Evolutionary conservation across 495 filamentous ascomycete genomes (phyloP).

Genomic region (Immersiella caudata): DNA sequence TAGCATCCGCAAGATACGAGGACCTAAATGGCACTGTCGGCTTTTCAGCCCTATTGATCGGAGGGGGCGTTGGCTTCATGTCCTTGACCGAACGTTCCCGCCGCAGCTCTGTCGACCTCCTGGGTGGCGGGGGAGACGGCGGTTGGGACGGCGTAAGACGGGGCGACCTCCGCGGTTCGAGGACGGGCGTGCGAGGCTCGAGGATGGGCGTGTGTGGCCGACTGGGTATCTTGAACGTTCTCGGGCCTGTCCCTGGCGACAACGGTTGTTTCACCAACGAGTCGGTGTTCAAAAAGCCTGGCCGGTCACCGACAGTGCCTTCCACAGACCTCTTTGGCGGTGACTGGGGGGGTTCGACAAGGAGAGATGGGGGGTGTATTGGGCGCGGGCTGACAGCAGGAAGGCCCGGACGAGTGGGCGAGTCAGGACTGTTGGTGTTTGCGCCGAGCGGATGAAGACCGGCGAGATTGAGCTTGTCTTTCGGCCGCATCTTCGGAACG

Average conservation of each 20-base stretch:
- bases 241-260: conserved; percentile 51
- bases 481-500: conserved; percentile 53
- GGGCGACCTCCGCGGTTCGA: conserved; percentile 39
- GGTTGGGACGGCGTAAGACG: conserved; percentile 45
- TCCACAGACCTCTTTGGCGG: conserved; percentile 59
- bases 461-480: conserved; percentile 33
- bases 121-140: conserved; percentile 57
- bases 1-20: conserved; percentile 31
- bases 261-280: conserved; percentile 52
- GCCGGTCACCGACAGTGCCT: conserved; percentile 41
- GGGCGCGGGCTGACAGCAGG: conserved; percentile 55
- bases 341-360: conserved; percentile 74
- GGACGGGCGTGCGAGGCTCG: conserved; percentile 31
- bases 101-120: conserved; percentile 54
- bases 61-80: conserved; percentile 55
- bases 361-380: conserved; percentile 65
- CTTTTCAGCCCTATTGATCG: conserved; percentile 80
- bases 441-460: conserved; percentile 29
- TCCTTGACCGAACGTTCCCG: conserved; percentile 46
- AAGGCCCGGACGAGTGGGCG: conserved; percentile 34
- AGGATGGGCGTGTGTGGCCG: conserved; percentile 52
- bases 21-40: conserved; percentile 60
- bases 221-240: conserved; percentile 56
- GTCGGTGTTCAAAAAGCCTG: conserved; percentile 50
- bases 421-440: conserved; percentile 28